Evolutionary conservation across 208 protist species (phyloP).

Genomic region (Borovskyia barvae): DNA sequence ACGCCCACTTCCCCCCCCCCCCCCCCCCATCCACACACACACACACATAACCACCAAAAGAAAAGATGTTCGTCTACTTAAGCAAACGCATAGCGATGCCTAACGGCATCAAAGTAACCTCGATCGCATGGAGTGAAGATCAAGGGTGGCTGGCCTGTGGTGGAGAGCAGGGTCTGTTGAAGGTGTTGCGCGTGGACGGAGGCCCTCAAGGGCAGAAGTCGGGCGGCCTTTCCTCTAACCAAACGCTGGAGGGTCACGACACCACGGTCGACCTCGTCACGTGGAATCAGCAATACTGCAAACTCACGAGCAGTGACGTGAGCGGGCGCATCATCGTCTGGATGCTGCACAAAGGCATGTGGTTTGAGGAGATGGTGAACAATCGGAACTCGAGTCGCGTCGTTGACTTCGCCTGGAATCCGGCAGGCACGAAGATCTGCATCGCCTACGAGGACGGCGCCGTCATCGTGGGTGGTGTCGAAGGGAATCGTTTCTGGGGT

Average conservation of each 20-base stretch:
- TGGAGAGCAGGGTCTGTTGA: conserved; percentile 94
- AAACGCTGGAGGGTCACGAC: conserved; percentile 94
- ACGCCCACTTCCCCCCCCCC: background rate
- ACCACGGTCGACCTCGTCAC: conserved; percentile 73
- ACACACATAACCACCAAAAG: background rate
- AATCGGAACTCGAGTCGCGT: conserved; percentile 95
- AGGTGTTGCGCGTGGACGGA: conserved; percentile 94
- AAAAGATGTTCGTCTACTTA: conserved; percentile 95
- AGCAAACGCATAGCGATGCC: conserved; percentile 97
- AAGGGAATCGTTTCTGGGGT: conserved; percentile 95
- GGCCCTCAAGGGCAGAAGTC: conserved; percentile 60
- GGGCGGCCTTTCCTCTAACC: conserved; percentile 93
- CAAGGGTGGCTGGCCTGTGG: conserved; percentile 97
- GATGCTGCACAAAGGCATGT: conserved; percentile 96
- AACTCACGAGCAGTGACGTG: conserved; percentile 94
- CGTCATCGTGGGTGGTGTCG: conserved; percentile 96
- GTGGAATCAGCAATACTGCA: conserved; percentile 96
- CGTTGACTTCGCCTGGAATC: conserved; percentile 92
- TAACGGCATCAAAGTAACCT: conserved; percentile 84
- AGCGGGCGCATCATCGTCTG: conserved; percentile 96
- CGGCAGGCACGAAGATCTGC: conserved; percentile 94
- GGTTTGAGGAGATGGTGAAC: conserved; percentile 99
- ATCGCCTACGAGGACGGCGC: conserved; percentile 97
- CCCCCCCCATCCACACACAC: background rate
- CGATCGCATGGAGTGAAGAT: conserved; percentile 93